These are phyloP conservation scores for Papiliotrema flavescens DNA, from an alignment of 1,284 basidiomycete genomes.

Conservation along the genomic window DNA sequence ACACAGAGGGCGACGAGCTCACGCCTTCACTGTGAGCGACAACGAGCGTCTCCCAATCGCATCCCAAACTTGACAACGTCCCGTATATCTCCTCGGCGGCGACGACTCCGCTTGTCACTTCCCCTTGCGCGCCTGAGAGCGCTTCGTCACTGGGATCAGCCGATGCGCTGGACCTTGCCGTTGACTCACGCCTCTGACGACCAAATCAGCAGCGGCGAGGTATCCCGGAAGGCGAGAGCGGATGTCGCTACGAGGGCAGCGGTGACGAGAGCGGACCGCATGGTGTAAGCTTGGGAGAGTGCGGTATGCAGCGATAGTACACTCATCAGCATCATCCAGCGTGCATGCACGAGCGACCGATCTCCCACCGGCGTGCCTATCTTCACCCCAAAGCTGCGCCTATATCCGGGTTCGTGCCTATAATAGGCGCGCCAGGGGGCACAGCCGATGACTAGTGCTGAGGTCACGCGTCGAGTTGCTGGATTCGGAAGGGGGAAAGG, in stretches of 20 bases:
- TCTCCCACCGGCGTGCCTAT: not conserved
- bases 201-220: slow-evolving; percentile 42
- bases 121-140: slow-evolving; percentile 22
- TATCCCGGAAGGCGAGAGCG: slow-evolving; percentile 35
- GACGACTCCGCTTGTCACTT: slow-evolving; percentile 30
- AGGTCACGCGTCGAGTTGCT: not conserved
- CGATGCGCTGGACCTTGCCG: not conserved
- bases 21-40: slow-evolving; percentile 31
- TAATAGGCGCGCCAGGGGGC: no score
- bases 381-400: no score
- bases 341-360: not conserved
- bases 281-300: slow-evolving; percentile 7
- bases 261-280: slow-evolving; percentile 27
- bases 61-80: slow-evolving; percentile 37
- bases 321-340: not conserved
- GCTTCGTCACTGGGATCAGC: slow-evolving; percentile 22
- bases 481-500: not conserved
- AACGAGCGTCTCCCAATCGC: slow-evolving; percentile 38
- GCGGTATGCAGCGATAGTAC: not conserved
- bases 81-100: slow-evolving; percentile 34
- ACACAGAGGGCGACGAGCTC: slow-evolving; percentile 19
- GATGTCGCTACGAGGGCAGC: slow-evolving; percentile 23
- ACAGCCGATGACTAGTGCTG: no score
- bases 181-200: slow-evolving; percentile 35
- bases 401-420: no score